Evolutionary conservation across 345 rosid genomes (phyloP), one percentile per base, ranked within the genome.

Genomic region (Eucalyptus tenuipes): DNA sequence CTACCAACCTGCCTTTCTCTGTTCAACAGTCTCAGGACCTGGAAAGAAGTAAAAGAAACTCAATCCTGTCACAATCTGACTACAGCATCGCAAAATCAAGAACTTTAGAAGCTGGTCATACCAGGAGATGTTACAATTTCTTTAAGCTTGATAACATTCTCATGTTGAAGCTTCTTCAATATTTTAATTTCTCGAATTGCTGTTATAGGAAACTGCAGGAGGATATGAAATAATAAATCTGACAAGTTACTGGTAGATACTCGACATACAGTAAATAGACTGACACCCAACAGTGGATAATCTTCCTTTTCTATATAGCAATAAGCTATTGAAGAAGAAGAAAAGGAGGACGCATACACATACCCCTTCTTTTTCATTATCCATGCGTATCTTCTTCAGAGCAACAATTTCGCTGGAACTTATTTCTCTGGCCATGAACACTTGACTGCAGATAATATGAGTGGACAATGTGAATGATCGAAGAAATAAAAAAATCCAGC

Each of bases 301-400:
- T 75, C 45, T 37, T 37, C 47, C 82, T 75, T 75, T 40, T 75
- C 82, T 75, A 37, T 37, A 37, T 75, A 37, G 25, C 45, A 90
- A 45, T 27, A 87, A 85, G 68, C 17, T 75, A 75, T 20, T 20
- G 82, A 75, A 37, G 47, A 20, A 75, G 45, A 13, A 47, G 82
- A 75, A 20, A 40, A 75, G 82, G 82, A 18, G 20, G 61, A 49
- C 17, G 79, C 6, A 86, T 42, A 42, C 84, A 90, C 92, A 89
- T 94, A 96, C 99, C 95, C 99, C 99, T 90, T 96, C 99, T 93
- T 96, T 95, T 92, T 97, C 99, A 86, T 96, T 96, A 89, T 98
- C 99, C 99, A 98, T 97, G 86, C 99, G 94, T 80, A 97, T 96
- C 92, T 95, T 97, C 93, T 97, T 97, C 93, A 96, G 89, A 88